These are phyloP conservation scores for Diaporthe caulivora DNA, from an alignment of 2,329 filamentous ascomycete genomes.

Conservation along the genomic window DNA sequence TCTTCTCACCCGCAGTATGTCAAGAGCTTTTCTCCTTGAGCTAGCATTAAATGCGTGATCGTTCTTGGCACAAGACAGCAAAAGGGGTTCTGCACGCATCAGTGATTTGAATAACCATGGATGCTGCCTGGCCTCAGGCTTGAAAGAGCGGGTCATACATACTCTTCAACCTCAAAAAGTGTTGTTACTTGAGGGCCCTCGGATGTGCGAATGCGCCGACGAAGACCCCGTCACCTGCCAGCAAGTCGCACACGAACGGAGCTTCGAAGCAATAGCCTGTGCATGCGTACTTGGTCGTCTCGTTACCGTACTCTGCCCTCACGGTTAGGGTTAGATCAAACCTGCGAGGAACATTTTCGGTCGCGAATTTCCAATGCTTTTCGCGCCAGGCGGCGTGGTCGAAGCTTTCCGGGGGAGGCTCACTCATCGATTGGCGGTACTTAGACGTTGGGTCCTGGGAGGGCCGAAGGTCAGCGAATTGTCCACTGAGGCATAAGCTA, in stretches of 20 bases:
- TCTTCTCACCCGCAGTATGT: constrained; percentile 55
- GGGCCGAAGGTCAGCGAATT: neutral
- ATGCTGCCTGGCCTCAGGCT: neutral
- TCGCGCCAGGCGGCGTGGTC: constrained; percentile 61
- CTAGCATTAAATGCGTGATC: constrained; percentile 58
- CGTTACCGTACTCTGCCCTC: constrained; percentile 50
- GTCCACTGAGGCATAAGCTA: too few relatives aligned
- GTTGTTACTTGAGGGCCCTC: constrained; percentile 60
- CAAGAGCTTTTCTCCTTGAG: constrained; percentile 54
- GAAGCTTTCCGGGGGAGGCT: constrained; percentile 53
- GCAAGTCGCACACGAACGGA: constrained; percentile 58
- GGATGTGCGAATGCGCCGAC: constrained; percentile 65
- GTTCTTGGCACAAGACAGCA: constrained; percentile 59
- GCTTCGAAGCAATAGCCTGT: constrained; percentile 58
- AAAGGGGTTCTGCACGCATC: constrained; percentile 52
- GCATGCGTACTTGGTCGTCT: constrained; percentile 53
- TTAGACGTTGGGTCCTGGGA: constrained; percentile 58
- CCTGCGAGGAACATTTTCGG: constrained; percentile 59
- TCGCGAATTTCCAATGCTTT: constrained; percentile 58
- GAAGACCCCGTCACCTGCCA: constrained; percentile 51
- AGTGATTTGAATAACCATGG: neutral
- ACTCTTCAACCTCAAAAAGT: constrained; percentile 56
- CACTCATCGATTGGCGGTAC: constrained; percentile 49
- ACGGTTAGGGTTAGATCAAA: constrained; percentile 54
- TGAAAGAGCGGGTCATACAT: constrained; percentile 32